Evolutionary conservation across 2,329 filamentous ascomycete species (phyloP), one percentile per base, ranked within the genome.

Genomic region (Fusarium circinatum): DNA sequence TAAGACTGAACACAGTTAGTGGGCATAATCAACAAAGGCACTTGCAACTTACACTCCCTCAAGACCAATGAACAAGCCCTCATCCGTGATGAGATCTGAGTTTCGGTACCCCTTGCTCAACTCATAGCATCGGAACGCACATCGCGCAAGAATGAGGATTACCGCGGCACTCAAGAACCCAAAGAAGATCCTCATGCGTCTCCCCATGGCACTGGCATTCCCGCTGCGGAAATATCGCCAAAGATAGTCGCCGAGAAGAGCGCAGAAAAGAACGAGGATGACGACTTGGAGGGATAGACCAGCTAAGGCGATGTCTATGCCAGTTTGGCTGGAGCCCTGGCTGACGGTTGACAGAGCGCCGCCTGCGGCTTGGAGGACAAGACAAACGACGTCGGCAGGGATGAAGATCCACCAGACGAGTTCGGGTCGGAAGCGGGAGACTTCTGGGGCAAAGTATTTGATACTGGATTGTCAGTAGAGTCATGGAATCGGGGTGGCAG

Each of bases 101-200:
- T 79, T 45, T 10, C 76, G 83, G 82, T 90, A 93, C 4, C 91
- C 91, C 44, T 90, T 83, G 69, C 87, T 89, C 68, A 93, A 80
- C 81, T 93, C 91, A 15, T 89, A 89, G 47, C 92, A 89, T 61
- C 91, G 86, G 79, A 90, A 93, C 15, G 88, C 84, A 71, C 88
- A 91, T 22, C 91, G 84, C 8, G 87, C 86, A 44, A 92, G 86
- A 73, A 93, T 90, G 48, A 88, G 83, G 6, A 91, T 57, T 7
- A 91, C 89, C 1, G 90, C 87, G 4, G 88, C 76, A 3, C 82
- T 79, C 17, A 92, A 80, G 49, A 86, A 88, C 5, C 79, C 73
- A 18, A 90, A 82, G 77, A 91, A 92, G n/a, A 81, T 13, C 11
- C 77, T 77, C 72, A 82, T 78, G 1, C 76, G 75, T 2, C 28